A percentile compares a stretch with the other conserved stretches of the same genome.
These are phyloP conservation scores for Mycena galopus DNA, from an alignment of 768 basidiomycete species.

Conservation along the genomic window DNA sequence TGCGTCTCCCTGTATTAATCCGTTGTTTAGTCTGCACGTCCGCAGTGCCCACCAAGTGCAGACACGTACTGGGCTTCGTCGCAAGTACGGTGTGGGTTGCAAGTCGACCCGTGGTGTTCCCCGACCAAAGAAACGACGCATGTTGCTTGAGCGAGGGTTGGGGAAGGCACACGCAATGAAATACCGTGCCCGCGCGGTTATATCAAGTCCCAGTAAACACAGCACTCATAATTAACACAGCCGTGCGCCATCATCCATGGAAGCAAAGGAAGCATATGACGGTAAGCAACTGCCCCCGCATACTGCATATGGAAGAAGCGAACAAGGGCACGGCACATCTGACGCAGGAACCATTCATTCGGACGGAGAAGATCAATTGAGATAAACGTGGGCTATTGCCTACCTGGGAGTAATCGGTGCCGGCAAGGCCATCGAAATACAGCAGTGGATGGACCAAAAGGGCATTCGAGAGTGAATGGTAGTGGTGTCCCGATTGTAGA, in stretches of 20 bases:
- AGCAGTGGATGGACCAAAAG: too few species aligned
- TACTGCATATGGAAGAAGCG: slow-evolving; percentile 2
- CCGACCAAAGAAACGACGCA: slow-evolving; percentile 33
- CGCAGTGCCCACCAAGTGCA: neutral
- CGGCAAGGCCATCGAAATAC: neutral
- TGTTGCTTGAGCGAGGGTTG: neutral
- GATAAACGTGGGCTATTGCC: neutral
- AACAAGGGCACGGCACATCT: slow-evolving; percentile 11
- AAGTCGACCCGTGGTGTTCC: slow-evolving; percentile 6
- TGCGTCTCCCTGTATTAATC: neutral
- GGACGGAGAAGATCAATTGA: neutral
- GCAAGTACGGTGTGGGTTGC: slow-evolving; percentile 29
- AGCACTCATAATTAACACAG: slow-evolving; percentile 15
- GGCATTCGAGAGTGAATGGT: too few species aligned
- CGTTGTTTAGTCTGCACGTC: too few species aligned
- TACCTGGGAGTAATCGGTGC: neutral
- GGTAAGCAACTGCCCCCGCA: neutral
- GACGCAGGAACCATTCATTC: slow-evolving; percentile 2
- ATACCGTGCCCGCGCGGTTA: slow-evolving; percentile 7
- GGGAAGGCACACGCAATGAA: neutral
- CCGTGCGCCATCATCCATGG: slow-evolving; percentile 2
- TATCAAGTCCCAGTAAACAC: slow-evolving; percentile 17
- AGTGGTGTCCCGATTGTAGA: too few species aligned
- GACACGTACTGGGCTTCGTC: slow-evolving; percentile 12
- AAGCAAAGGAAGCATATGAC: slow-evolving; percentile 19